Evolutionary conservation across 1,139 yeast genomes (phyloP), one percentile per base, ranked within the genome.

Genomic region (Pichia sp.): DNA sequence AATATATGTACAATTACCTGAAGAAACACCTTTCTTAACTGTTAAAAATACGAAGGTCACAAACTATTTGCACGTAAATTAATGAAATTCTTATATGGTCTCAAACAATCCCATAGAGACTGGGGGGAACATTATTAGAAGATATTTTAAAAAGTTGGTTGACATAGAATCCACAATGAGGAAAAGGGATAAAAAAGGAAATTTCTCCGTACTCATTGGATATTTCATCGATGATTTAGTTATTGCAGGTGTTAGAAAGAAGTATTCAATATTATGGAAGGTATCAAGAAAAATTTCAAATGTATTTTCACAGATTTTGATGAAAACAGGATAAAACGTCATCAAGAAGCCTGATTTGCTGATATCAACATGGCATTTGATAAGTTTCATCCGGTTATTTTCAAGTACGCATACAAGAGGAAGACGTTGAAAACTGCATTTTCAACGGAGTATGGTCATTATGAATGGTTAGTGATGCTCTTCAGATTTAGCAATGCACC

Each of bases 391-490:
- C 49, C 11, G 56, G 57, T 5, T 52, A 49, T 31, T 39, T 40
- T 33, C 55, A 54, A 24, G 40, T 53, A 2, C 36, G 52, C 9
- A 37, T 52, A 10, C 31, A 32, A 4, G 42, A 41, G 5, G 31
- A 27, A 6, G 49, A 48, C 37, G 15, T 29, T 5, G 37, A 33
- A 16, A 29, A 38, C 41, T 13, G 37, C 37, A 31, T 33, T 22
- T 25, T 30, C 32, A 3, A 31, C 38, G 6, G 30, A 30, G 8
- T 29, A 28, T 31, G 31, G 35, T 15, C 54, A 45, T 13, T 53
- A 42, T 33, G 50, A 55, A 37, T 57, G 41, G 40, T 30, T 25
- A 1, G 53, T 48, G 4, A 50, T 57, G 56, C 58, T 53, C 1
- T 55, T 56, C 33, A 55, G 56, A 7, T 42, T 50, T 10, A 37